A percentile compares a stretch with the other conserved stretches of the same genome.
These are phyloP conservation scores for Limnanthes douglasii DNA, from an alignment of 345 rosid species.

Conservation along the genomic window DNA sequence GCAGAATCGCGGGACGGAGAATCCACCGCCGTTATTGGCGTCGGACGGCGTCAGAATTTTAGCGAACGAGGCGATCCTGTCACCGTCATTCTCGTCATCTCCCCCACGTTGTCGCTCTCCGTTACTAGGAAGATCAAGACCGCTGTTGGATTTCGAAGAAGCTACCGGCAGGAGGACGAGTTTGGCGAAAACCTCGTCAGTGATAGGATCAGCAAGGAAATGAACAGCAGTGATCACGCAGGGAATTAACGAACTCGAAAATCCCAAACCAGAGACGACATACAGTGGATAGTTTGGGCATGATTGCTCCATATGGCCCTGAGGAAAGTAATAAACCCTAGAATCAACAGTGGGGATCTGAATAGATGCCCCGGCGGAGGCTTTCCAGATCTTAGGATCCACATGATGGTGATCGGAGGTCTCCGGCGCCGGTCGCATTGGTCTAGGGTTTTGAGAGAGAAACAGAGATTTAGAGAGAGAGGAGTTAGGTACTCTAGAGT, in stretches of 20 bases:
- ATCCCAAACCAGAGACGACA: constrained; percentile 11
- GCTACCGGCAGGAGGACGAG: constrained; percentile 21
- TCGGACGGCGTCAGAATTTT: constrained; percentile 80
- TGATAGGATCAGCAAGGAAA: constrained; percentile 47
- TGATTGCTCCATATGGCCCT: constrained; percentile 70
- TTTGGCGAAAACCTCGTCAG: constrained; percentile 62
- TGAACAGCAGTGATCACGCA: constrained; percentile 39
- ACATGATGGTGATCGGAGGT: constrained; percentile 23
- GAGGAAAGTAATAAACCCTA: constrained; percentile 79
- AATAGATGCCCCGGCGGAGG: constrained; percentile 62
- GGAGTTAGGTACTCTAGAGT: constrained; percentile 7
- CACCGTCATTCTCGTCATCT: constrained; percentile 13
- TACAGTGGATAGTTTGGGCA: constrained; percentile 6
- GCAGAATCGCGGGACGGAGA: constrained; percentile 88
- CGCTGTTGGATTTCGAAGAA: constrained; percentile 4
- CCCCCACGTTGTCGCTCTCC: not conserved
- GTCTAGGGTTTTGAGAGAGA: constrained; percentile 11
- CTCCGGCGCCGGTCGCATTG: constrained; percentile 19
- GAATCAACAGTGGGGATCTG: constrained; percentile 42
- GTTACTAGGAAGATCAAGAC: constrained; percentile 7
- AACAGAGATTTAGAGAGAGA: constrained; percentile 4
- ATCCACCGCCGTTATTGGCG: constrained; percentile 94
- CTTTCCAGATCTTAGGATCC: constrained; percentile 58
- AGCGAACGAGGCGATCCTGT: constrained; percentile 36
- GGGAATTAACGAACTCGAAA: constrained; percentile 16